Evolutionary conservation across 202 grass and related monocot genomes (phyloP).

Genomic region (Bolboschoenoplectus hybrid): DNA sequence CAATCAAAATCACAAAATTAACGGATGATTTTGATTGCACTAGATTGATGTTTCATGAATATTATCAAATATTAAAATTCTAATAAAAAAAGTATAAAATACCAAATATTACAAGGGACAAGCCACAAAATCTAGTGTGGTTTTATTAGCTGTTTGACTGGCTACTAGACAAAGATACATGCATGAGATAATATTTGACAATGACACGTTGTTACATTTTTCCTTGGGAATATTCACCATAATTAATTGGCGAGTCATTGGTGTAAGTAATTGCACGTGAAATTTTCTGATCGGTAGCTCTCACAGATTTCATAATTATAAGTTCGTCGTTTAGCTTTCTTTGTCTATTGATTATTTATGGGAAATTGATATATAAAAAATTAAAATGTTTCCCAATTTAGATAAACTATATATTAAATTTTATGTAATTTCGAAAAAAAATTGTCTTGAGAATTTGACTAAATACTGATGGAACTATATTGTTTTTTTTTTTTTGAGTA

Average conservation of each 20-base stretch:
- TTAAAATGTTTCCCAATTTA: no score
- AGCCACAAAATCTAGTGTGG: background rate
- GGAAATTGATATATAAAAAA: no score
- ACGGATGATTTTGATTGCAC: background rate
- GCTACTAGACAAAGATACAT: background rate
- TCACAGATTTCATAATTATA: background rate
- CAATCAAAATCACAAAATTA: no score
- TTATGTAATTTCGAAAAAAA: background rate
- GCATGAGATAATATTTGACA: background rate
- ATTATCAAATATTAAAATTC: background rate
- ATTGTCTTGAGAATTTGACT: background rate
- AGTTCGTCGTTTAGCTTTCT: conserved; percentile 8
- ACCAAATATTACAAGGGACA: background rate
- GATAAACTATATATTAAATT: background rate
- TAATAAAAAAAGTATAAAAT: background rate
- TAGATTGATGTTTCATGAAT: background rate
- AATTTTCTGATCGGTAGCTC: conserved; percentile 10
- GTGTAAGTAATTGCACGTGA: background rate
- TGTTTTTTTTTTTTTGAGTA: no score
- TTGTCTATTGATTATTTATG: background rate
- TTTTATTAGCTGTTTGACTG: background rate
- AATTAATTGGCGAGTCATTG: background rate
- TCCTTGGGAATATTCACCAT: background rate
- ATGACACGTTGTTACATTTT: background rate
- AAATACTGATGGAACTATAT: background rate